Evolutionary conservation across 164 flowering plant genomes (phyloP).

Genomic region (Tinospora cordifolia): DNA sequence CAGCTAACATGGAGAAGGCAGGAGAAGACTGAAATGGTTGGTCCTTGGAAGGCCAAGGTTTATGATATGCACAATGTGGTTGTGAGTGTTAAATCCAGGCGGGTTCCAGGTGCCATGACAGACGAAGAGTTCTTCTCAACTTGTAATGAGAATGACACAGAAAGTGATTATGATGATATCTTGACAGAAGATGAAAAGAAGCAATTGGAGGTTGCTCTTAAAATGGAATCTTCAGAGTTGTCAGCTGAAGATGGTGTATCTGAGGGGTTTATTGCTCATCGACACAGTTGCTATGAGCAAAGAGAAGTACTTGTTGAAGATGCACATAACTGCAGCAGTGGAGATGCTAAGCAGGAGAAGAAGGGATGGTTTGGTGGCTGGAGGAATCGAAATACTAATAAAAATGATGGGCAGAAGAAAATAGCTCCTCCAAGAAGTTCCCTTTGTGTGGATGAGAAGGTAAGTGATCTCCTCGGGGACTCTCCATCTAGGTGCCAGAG

Average conservation of each 20-base stretch:
- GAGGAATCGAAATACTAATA: conserved; percentile 61
- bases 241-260: conserved; percentile 24
- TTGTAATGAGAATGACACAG: conserved; percentile 39
- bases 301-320: conserved; percentile 63
- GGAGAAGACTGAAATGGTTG: conserved; percentile 23
- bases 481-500: conserved; percentile 49
- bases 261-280: conserved; percentile 45
- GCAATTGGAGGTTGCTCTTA: conserved; percentile 78
- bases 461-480: conserved; percentile 66
- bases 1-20: conserved; percentile 26
- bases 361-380: conserved; percentile 87
- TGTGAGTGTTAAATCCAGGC: conserved; percentile 23
- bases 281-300: conserved; percentile 66
- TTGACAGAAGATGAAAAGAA: conserved; percentile 76
- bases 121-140: conserved; percentile 19
- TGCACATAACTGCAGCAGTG: conserved; percentile 34
- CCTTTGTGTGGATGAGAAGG: conserved; percentile 67
- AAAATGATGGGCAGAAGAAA: conserved; percentile 43
- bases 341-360: conserved; percentile 55
- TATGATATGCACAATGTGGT: conserved; percentile 26
- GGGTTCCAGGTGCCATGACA: conserved; percentile 24
- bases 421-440: conserved; percentile 68
- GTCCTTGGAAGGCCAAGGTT: conserved; percentile 22
- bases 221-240: conserved; percentile 51
- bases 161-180: conserved; percentile 49